These are phyloP conservation scores for Cupressus sempervirens DNA, from an alignment of 75 land plant genomes.

Conservation along the genomic window DNA sequence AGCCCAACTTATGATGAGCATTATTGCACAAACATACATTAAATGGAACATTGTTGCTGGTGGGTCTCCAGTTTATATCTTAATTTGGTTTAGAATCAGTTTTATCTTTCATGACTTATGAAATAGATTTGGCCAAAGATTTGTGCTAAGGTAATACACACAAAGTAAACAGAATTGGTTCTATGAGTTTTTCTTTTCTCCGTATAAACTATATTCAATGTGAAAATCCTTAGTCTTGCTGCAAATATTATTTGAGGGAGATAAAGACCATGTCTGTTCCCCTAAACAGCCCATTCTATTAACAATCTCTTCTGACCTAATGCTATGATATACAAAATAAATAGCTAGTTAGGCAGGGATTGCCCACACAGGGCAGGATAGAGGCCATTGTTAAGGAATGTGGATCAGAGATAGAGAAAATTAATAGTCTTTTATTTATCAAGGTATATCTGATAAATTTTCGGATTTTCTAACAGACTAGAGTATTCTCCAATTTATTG, in stretches of 20 bases:
- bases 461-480: too few relatives aligned
- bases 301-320: not conserved
- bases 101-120: not conserved
- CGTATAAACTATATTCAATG: not conserved
- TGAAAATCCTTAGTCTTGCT: not conserved
- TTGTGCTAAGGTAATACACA: not conserved
- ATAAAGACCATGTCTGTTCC: not conserved
- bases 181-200: not conserved
- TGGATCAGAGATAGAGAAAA: too few relatives aligned
- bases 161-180: not conserved
- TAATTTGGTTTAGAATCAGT: not conserved
- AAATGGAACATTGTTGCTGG: not conserved
- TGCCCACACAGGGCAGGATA: not conserved
- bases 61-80: not conserved
- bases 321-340: not conserved
- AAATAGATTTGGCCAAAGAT: not conserved
- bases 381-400: too few relatives aligned
- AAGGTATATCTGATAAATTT: too few relatives aligned
- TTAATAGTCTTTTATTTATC: too few relatives aligned
- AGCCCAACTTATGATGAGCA: not conserved
- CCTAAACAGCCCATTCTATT: not conserved
- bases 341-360: not conserved
- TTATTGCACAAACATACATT: not conserved
- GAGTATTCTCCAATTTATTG: too few relatives aligned
- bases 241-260: not conserved